A percentile compares a stretch with the other conserved stretches of the same genome.
phyloP scores from a whole-genome alignment of 345 rosid genomes.

The Aurinia saxatilis region DNA sequence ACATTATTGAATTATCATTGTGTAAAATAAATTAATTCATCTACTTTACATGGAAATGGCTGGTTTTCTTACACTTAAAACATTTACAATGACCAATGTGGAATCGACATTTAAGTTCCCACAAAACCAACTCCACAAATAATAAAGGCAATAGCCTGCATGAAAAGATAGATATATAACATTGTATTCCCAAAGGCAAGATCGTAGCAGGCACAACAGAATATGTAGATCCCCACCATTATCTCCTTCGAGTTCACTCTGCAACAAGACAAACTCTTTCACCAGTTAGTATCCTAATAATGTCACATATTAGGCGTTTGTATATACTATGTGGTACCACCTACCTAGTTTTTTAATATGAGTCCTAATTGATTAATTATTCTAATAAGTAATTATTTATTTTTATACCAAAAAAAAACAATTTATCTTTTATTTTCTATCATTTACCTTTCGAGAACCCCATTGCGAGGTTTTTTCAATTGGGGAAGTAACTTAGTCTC shows the following conservation, averaged over 20 bases:
- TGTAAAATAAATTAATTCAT: not conserved
- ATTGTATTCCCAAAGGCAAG: constrained; percentile 45
- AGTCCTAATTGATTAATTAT: too few relatives aligned
- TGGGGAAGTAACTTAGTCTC: constrained; percentile 34
- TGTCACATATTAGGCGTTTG: not conserved
- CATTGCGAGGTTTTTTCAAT: constrained; percentile 39
- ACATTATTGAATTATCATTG: not conserved
- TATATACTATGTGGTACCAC: not conserved
- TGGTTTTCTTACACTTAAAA: not conserved
- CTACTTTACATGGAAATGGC: not conserved
- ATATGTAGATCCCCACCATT: constrained; percentile 60
- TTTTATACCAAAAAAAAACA: too few relatives aligned
- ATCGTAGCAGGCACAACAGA: constrained; percentile 65
- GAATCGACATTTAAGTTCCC: constrained; percentile 44
- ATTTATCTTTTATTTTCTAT: not conserved
- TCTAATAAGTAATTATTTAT: too few relatives aligned
- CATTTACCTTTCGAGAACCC: constrained; percentile 50
- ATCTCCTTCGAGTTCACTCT: constrained; percentile 63
- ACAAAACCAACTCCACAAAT: constrained; percentile 62
- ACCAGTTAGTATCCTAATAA: not conserved
- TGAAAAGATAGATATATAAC: constrained; percentile 54
- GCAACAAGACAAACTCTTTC: constrained; percentile 13
- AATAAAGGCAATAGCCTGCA: constrained; percentile 68
- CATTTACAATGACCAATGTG: too few relatives aligned
- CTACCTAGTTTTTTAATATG: too few relatives aligned